A percentile compares a stretch with the other conserved stretches of the same genome.
phyloP scores from a whole-genome alignment of 192 early-diverging fungal genomes.

The Coemansia sp. region DNA sequence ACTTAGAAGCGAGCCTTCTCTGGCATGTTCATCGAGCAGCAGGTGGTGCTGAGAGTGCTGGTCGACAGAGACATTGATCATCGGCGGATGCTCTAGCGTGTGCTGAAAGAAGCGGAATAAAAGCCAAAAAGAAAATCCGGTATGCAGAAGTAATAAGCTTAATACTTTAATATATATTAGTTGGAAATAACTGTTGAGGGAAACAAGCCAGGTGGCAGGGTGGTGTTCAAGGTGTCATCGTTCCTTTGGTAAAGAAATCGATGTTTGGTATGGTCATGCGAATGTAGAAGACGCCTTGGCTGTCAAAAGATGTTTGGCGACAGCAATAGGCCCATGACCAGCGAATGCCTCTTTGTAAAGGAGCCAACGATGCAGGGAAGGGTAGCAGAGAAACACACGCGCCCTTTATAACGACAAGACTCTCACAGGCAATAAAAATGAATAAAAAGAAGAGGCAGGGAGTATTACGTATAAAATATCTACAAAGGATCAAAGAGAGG shows the following conservation, averaged over 20 bases:
- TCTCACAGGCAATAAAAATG: too few species aligned
- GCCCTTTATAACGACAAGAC: background rate
- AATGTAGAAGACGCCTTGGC: background rate
- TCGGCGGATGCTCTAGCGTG: constrained; percentile 1
- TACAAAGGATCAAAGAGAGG: too few species aligned
- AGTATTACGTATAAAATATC: too few species aligned
- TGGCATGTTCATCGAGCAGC: constrained; percentile 1
- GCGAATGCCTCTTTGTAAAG: background rate
- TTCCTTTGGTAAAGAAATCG: background rate
- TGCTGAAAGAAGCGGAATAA: background rate
- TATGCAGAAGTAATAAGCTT: background rate
- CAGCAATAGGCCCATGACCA: background rate
- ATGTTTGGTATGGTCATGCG: background rate
- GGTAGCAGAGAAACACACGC: background rate
- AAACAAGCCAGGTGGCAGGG: background rate
- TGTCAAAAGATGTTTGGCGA: background rate
- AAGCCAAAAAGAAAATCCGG: background rate
- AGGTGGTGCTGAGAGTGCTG: constrained; percentile 14
- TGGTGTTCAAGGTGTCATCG: background rate
- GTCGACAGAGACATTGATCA: constrained; percentile 11
- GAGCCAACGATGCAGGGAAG: background rate
- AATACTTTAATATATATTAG: background rate
- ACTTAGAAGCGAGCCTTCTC: background rate
- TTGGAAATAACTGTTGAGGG: background rate
- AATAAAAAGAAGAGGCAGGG: too few species aligned